Evolutionary conservation across 2,329 filamentous ascomycete genomes (phyloP).

Genomic region (Aspergillus fructus): DNA sequence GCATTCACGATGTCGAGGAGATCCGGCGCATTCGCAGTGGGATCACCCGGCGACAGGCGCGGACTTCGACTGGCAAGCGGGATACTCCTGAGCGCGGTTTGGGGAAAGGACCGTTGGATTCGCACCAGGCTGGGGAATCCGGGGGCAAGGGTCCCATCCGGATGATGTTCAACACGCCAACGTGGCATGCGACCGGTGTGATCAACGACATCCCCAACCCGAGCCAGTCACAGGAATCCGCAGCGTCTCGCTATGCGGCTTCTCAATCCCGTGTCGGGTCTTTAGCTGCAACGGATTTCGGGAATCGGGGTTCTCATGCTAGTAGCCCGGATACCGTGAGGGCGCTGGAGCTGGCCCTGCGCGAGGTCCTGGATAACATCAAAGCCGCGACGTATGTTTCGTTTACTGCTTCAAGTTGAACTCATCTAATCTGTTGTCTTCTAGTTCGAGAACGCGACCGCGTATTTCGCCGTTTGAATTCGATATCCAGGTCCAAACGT

Average conservation of each 20-base stretch:
- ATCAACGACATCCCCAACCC: constrained; percentile 69
- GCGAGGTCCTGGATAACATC: constrained; percentile 78
- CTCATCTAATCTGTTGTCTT: background rate
- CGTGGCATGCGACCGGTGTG: constrained; percentile 75
- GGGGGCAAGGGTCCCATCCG: constrained; percentile 38
- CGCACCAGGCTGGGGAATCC: constrained; percentile 35
- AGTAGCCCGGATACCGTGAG: constrained; percentile 77
- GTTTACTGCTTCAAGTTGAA: background rate
- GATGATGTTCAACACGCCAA: constrained; percentile 60
- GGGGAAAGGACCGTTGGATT: constrained; percentile 39
- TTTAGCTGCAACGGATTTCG: constrained; percentile 46
- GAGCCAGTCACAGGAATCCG: constrained; percentile 44
- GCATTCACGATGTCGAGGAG: constrained; percentile 84
- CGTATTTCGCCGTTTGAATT: constrained; percentile 65
- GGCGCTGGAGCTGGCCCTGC: constrained; percentile 79
- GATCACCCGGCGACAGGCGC: constrained; percentile 82
- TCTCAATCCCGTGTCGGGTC: constrained; percentile 33
- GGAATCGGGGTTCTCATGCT: constrained; percentile 64
- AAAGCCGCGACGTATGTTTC: constrained; percentile 73
- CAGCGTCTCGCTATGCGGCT: constrained; percentile 28
- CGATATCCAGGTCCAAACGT: constrained; percentile 80
- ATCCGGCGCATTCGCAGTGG: constrained; percentile 79
- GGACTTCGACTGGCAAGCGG: constrained; percentile 61
- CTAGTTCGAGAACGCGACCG: constrained; percentile 45
- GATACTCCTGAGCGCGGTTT: constrained; percentile 62